A percentile compares a stretch with the other conserved stretches of the same genome.
These are phyloP conservation scores for Penstemon newberryi DNA, from an alignment of 257 asterid genomes.

Conservation along the genomic window DNA sequence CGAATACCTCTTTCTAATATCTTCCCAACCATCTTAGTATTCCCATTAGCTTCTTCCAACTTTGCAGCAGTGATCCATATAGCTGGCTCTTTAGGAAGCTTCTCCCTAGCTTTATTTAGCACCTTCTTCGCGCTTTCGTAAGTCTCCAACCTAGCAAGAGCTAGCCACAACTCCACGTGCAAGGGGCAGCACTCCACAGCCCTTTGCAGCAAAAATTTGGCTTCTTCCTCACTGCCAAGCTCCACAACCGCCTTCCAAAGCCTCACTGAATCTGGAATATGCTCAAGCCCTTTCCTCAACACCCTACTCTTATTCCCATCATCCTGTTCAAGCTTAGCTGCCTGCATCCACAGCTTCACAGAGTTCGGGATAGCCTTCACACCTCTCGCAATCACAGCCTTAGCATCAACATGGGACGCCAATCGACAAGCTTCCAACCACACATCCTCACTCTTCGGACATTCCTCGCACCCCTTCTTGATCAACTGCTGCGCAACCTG, in stretches of 20 bases:
- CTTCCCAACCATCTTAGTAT: slow-evolving; percentile 62
- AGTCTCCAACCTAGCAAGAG: slow-evolving; percentile 83
- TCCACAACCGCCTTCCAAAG: slow-evolving; percentile 97
- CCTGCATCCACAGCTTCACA: slow-evolving; percentile 91
- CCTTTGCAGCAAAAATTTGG: slow-evolving; percentile 68
- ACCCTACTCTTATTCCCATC: slow-evolving; percentile 66
- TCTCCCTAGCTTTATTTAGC: slow-evolving; percentile 76
- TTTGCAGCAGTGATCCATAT: slow-evolving; percentile 95
- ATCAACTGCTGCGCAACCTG: slow-evolving; percentile 73
- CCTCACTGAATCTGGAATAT: slow-evolving; percentile 80
- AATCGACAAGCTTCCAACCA: slow-evolving; percentile 95
- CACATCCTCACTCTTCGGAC: slow-evolving; percentile 85
- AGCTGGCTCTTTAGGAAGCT: slow-evolving; percentile 82
- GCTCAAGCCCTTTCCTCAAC: slow-evolving; percentile 81
- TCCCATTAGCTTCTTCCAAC: slow-evolving; percentile 90
- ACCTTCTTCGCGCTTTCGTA: slow-evolving; percentile 83
- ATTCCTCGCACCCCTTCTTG: slow-evolving; percentile 77
- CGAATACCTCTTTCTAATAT: slow-evolving; percentile 81
- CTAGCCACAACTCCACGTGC: slow-evolving; percentile 82
- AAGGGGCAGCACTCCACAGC: slow-evolving; percentile 79
- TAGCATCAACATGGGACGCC: slow-evolving; percentile 68
- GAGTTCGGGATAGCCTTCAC: slow-evolving; percentile 83
- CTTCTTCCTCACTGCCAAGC: slow-evolving; percentile 84
- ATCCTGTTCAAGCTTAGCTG: slow-evolving; percentile 82
- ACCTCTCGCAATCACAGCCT: slow-evolving; percentile 86